A percentile compares a stretch with the other conserved stretches of the same genome.
phyloP scores from a whole-genome alignment of 2,329 filamentous ascomycete species.

The Monosporascus sp. region DNA sequence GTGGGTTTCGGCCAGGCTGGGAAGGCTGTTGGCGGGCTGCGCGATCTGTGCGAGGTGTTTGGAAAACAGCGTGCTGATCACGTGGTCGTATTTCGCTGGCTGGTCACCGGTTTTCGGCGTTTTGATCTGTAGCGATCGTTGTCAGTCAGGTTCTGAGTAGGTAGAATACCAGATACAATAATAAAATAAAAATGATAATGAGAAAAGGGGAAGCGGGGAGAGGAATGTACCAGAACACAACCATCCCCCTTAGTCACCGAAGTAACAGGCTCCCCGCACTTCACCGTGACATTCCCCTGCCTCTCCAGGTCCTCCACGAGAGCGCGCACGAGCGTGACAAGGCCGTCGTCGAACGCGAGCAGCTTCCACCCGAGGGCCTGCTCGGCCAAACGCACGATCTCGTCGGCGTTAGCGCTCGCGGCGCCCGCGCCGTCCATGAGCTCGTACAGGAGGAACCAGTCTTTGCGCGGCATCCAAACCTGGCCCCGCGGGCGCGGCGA shows the following conservation, averaged over 20 bases:
- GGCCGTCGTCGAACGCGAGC: slow-evolving; percentile 52
- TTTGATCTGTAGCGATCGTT: slow-evolving; percentile 21
- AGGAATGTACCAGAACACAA: slow-evolving; percentile 36
- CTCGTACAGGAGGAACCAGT: slow-evolving; percentile 14
- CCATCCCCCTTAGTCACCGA: slow-evolving; percentile 34
- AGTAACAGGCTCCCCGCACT: slow-evolving; percentile 41
- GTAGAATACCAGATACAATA: too few relatives aligned
- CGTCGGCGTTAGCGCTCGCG: slow-evolving; percentile 8
- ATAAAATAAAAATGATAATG: not conserved
- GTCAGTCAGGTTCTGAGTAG: not conserved
- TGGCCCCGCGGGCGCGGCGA: not conserved
- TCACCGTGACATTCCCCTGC: slow-evolving; percentile 56
- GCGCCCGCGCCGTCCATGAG: slow-evolving; percentile 9
- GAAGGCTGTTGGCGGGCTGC: slow-evolving; percentile 30
- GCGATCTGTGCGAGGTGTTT: slow-evolving; percentile 36
- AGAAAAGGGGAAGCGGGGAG: too few relatives aligned
- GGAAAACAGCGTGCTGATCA: slow-evolving; percentile 59
- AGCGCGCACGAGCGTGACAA: slow-evolving; percentile 53
- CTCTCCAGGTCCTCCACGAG: slow-evolving; percentile 44
- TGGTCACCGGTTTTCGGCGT: slow-evolving; percentile 16
- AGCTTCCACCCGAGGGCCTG: slow-evolving; percentile 27
- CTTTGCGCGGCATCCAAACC: slow-evolving; percentile 12
- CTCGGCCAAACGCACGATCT: slow-evolving; percentile 22
- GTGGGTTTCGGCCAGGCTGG: slow-evolving; percentile 47
- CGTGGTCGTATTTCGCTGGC: slow-evolving; percentile 43